These are phyloP conservation scores for Corymbia citriodora DNA, from an alignment of 441 rosid species.

Conservation along the genomic window DNA sequence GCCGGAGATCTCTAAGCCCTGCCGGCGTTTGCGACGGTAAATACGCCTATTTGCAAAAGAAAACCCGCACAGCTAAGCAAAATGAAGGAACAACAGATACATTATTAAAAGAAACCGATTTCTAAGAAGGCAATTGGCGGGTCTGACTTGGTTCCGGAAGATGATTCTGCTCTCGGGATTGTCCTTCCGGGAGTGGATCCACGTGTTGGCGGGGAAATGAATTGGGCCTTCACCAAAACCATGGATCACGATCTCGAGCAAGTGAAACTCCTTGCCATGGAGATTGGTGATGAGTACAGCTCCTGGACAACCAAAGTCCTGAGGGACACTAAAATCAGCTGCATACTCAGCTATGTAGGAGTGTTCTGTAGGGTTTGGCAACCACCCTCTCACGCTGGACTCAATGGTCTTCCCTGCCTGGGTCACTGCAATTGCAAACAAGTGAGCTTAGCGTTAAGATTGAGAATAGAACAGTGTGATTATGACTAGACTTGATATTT, in stretches of 20 bases:
- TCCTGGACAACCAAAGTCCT: constrained; percentile 78
- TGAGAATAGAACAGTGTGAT: neutral
- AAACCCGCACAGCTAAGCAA: neutral
- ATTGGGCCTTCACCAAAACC: constrained; percentile 57
- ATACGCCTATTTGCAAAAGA: constrained; percentile 41
- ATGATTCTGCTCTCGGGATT: constrained; percentile 74
- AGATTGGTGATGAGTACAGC: constrained; percentile 73
- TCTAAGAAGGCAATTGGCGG: neutral
- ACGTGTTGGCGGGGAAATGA: constrained; percentile 72
- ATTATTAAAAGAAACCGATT: neutral
- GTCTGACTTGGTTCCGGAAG: constrained; percentile 67
- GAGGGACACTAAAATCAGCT: constrained; percentile 60
- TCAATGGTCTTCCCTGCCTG: constrained; percentile 55
- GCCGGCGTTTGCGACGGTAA: constrained; percentile 69
- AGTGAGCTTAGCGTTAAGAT: neutral
- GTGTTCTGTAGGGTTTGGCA: constrained; percentile 47
- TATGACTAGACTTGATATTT: neutral
- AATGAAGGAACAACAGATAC: neutral
- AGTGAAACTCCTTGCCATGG: constrained; percentile 65
- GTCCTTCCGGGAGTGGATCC: constrained; percentile 74
- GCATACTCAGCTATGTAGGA: constrained; percentile 49
- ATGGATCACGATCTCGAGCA: constrained; percentile 53
- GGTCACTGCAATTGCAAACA: constrained; percentile 35
- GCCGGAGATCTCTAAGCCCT: constrained; percentile 70
- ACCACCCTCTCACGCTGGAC: constrained; percentile 60